Conservation (phyloP, 345 rosid species). For the Camelina hispida region DNA sequence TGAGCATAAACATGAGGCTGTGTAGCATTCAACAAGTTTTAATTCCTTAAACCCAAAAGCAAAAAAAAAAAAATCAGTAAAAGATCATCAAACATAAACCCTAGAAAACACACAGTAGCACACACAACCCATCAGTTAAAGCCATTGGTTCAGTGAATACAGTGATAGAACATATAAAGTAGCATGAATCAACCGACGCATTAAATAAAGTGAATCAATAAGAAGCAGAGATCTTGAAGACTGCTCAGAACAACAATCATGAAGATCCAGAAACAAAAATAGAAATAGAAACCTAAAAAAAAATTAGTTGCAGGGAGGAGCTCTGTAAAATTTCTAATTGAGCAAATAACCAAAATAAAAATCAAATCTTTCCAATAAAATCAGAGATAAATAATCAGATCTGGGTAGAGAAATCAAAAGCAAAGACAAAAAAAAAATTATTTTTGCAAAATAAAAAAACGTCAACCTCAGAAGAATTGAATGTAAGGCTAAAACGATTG, state of each 20-base stretch:
- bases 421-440: not conserved
- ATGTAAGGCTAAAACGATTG: not conserved
- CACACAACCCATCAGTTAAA: slow-evolving; percentile 5
- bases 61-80: not conserved
- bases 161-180: not conserved
- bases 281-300: not conserved
- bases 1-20: not conserved
- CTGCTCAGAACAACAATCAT: slow-evolving; percentile 10
- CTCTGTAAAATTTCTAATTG: slow-evolving; percentile 3
- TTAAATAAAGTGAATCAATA: slow-evolving; percentile 5
- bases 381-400: slow-evolving; percentile 34
- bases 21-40: slow-evolving; percentile 2
- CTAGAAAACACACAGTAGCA: not conserved
- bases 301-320: not conserved
- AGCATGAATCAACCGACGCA: slow-evolving; percentile 13
- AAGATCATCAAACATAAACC: not conserved
- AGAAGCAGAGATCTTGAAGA: slow-evolving; percentile 40
- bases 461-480: slow-evolving; percentile 33
- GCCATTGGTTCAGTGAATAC: not conserved
- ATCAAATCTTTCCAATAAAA: slow-evolving; percentile 3
- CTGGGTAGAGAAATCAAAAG: slow-evolving; percentile 20
- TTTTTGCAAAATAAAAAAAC: slow-evolving; percentile 9
- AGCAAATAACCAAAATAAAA: slow-evolving; percentile 16
- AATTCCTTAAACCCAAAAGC: slow-evolving; percentile 11
- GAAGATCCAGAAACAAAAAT: not conserved